These are phyloP conservation scores for Primulina eburnea DNA, from an alignment of 257 asterid genomes.

Conservation along the genomic window DNA sequence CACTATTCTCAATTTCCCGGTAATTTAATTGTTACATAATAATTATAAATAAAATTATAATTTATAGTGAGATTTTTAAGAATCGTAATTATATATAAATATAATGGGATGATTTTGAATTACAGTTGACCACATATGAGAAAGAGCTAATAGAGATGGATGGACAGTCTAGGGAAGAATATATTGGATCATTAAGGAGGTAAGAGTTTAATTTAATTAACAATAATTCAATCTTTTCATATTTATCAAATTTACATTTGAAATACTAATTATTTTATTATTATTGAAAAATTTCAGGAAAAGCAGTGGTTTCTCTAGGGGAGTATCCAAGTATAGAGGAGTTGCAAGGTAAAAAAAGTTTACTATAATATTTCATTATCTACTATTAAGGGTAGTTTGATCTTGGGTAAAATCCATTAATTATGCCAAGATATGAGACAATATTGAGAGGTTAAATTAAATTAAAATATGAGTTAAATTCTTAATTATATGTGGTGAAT, in stretches of 20 bases:
- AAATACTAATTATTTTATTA: background rate
- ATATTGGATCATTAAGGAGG: conserved; percentile 85
- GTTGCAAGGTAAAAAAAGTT: conserved; percentile 57
- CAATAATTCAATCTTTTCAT: background rate
- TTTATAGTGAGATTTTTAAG: background rate
- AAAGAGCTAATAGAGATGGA: conserved; percentile 66
- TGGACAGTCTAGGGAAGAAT: conserved; percentile 78
- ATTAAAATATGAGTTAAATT: too few relatives aligned
- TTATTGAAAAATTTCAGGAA: conserved; percentile 44
- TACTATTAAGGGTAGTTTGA: background rate
- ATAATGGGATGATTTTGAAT: conserved; percentile 1
- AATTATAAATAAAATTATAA: background rate
- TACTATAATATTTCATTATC: background rate
- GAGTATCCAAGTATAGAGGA: conserved; percentile 86
- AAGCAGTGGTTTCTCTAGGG: conserved; percentile 86
- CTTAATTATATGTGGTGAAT: too few relatives aligned
- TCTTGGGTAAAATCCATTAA: background rate
- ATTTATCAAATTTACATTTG: background rate
- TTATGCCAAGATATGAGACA: background rate
- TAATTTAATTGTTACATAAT: conserved; percentile 17
- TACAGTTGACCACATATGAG: conserved; percentile 56
- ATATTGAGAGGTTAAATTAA: background rate
- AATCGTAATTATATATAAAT: background rate
- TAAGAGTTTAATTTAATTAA: background rate
- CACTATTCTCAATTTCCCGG: conserved; percentile 80